Evolutionary conservation across 1,139 yeast genomes (phyloP).

Genomic region (Candida albicans): DNA sequence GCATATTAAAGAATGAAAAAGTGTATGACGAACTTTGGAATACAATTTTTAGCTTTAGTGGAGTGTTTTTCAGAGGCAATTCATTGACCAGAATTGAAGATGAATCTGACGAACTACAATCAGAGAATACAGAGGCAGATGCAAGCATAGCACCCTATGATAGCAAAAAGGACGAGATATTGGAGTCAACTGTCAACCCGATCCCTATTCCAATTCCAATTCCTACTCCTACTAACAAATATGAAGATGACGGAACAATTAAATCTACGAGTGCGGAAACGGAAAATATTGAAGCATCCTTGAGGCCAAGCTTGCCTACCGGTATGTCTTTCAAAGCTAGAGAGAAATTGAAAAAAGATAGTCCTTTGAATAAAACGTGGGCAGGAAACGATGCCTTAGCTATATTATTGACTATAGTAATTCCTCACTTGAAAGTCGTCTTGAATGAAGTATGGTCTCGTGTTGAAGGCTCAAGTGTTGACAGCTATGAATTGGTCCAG

Average conservation of each 20-base stretch:
- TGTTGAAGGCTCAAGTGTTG: slow-evolving; percentile 23
- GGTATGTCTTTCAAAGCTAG: slow-evolving; percentile 64
- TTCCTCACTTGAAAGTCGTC: slow-evolving; percentile 38
- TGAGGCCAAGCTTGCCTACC: slow-evolving; percentile 49
- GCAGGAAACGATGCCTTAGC: slow-evolving; percentile 56
- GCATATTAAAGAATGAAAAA: slow-evolving; percentile 50
- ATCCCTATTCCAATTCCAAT: slow-evolving; percentile 11
- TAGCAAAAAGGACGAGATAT: neutral
- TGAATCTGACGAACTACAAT: slow-evolving; percentile 3
- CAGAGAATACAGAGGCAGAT: neutral
- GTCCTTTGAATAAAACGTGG: slow-evolving; percentile 56
- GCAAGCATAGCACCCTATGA: neutral
- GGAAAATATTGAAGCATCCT: slow-evolving; percentile 27
- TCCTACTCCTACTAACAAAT: slow-evolving; percentile 11
- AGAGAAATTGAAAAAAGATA: slow-evolving; percentile 56
- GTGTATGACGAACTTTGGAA: slow-evolving; percentile 35
- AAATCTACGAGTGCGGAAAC: slow-evolving; percentile 6
- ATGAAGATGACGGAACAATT: slow-evolving; percentile 2
- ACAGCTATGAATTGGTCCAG: slow-evolving; percentile 37
- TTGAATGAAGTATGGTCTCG: slow-evolving; percentile 37
- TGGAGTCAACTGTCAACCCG: slow-evolving; percentile 4
- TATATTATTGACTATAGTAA: slow-evolving; percentile 43
- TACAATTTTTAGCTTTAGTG: slow-evolving; percentile 30
- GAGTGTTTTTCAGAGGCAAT: slow-evolving; percentile 28
- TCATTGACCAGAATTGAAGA: slow-evolving; percentile 20